Evolutionary conservation across 2,329 filamentous ascomycete species (phyloP), one percentile per base, ranked within the genome.

Genomic region (Pyricularia grisea): DNA sequence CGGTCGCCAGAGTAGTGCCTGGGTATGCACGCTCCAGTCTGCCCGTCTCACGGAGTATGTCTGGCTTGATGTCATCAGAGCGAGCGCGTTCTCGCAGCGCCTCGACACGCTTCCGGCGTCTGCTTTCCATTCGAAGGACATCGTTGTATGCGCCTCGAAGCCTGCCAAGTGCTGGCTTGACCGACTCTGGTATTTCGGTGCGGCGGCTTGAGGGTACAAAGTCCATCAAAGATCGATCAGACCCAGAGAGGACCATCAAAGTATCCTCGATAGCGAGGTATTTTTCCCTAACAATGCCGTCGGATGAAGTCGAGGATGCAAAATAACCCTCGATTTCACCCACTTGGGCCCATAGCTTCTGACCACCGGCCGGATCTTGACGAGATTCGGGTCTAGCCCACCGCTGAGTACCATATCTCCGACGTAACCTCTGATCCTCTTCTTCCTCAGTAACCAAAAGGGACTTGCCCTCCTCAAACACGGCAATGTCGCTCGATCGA

Each of bases 291-390:
- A 97, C 92, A 1, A 87, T 76, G 1, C 75, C 79, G 69, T 88
- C 86, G 71, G 85, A 88, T 69, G 81, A 85, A 12, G 80, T 80
- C 70, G 85, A 87, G 68, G 81, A 86, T 12, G 89, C 89, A 73
- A 99, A 90, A 79, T 97, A 98, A 3, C 92, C 91, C 58, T 93
- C 91, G 58, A 97, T 94, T 74, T 97, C 93, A 2, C 81, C 83
- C 3, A 90, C 88, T 69, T 92, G 90, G 2, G 83, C 84, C 83
- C 92, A 94, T 1, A 97, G 83, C 76, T 93, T 93, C 11, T 78
- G 77, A 4, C 86, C 86, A 69, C 83, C 80, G 4, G 20, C 10
- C 78, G 89, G 87, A 28, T 94, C 94, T 23, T 84, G 82, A 42
- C 88, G 85, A 4, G 92, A 92, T 25, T 90, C 83, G 0, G 86